Percentiles rank a stretch among this genome's conserved stretches.
These are phyloP conservation scores for Botryosphaeria dothidea DNA, from an alignment of 2,329 filamentous ascomycete genomes.

Conservation along the genomic window DNA sequence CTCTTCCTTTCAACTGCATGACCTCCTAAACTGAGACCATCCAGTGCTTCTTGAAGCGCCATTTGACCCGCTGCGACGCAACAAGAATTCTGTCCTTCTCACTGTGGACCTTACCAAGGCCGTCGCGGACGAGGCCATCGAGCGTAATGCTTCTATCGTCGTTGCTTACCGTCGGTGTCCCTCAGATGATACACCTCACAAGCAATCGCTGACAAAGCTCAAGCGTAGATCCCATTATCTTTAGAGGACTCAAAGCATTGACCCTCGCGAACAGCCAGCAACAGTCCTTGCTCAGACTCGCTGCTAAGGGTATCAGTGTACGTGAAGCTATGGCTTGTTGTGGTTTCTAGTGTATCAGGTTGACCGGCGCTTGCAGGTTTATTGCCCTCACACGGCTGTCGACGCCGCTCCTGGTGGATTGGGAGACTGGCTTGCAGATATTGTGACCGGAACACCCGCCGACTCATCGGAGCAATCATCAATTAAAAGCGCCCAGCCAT, in stretches of 20 bases:
- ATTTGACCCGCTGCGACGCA: conserved; percentile 56
- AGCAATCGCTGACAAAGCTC: conserved; percentile 26
- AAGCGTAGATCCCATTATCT: conserved; percentile 86
- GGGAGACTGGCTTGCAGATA: conserved; percentile 91
- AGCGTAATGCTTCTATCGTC: conserved; percentile 72
- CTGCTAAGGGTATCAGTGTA: conserved; percentile 80
- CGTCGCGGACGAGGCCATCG: conserved; percentile 88
- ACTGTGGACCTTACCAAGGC: conserved; percentile 89
- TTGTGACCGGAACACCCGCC: conserved; percentile 64
- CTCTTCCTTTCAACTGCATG: neutral
- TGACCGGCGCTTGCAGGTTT: conserved; percentile 65
- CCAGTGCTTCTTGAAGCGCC: conserved; percentile 70
- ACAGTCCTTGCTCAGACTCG: conserved; percentile 76
- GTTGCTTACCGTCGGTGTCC: conserved; percentile 76
- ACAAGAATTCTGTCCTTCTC: conserved; percentile 70
- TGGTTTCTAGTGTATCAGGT: no score
- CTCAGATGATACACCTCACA: neutral
- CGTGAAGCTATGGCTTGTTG: no score
- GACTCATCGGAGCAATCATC: conserved; percentile 23
- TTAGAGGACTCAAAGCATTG: conserved; percentile 85
- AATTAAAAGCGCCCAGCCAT: neutral
- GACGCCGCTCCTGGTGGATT: conserved; percentile 84
- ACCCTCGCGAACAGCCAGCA: conserved; percentile 86
- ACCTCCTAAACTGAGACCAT: neutral
- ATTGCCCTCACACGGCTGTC: conserved; percentile 92